phyloP scores from a whole-genome alignment of 805 yeast genomes.

The Tetrapisispora taiwanensis region DNA sequence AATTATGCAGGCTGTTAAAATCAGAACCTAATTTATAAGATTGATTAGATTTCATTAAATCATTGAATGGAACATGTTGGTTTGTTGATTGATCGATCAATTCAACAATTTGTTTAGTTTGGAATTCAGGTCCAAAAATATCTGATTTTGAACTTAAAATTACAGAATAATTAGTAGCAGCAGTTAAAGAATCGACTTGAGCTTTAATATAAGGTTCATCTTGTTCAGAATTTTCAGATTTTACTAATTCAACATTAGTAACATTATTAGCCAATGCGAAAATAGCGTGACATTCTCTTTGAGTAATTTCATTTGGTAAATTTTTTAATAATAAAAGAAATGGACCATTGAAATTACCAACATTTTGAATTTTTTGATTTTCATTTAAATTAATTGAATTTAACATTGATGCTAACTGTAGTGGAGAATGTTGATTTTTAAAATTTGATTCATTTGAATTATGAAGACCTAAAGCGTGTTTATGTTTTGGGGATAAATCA shows the following conservation, averaged over 20 bases:
- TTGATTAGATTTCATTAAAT: conserved; percentile 1
- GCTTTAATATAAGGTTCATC: conserved; percentile 2
- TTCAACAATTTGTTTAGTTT: conserved; percentile 33
- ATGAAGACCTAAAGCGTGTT: not conserved
- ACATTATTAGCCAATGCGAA: conserved; percentile 65
- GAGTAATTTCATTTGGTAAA: conserved; percentile 51
- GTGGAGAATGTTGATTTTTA: conserved; percentile 19
- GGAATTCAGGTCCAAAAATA: conserved; percentile 41
- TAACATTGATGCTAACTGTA: conserved; percentile 24
- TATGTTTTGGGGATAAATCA: conserved; percentile 3
- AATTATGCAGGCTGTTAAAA: not conserved
- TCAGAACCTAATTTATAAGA: conserved; percentile 4
- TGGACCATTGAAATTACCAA: conserved; percentile 9
- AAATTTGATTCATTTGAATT: not conserved
- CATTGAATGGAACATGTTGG: conserved; percentile 17
- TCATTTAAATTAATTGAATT: conserved; percentile 19
- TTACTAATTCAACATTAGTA: conserved; percentile 38
- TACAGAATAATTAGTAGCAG: conserved; percentile 37
- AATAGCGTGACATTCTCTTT: conserved; percentile 56
- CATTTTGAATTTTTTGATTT: not conserved
- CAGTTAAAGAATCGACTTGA: conserved; percentile 34
- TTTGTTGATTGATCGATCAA: conserved; percentile 29
- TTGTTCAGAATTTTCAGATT: conserved; percentile 17
- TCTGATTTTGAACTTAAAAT: conserved; percentile 32
- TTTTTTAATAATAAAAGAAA: conserved; percentile 39